Conservation (phyloP, 1,139 yeast genomes). For the Pichia sp. region DNA sequence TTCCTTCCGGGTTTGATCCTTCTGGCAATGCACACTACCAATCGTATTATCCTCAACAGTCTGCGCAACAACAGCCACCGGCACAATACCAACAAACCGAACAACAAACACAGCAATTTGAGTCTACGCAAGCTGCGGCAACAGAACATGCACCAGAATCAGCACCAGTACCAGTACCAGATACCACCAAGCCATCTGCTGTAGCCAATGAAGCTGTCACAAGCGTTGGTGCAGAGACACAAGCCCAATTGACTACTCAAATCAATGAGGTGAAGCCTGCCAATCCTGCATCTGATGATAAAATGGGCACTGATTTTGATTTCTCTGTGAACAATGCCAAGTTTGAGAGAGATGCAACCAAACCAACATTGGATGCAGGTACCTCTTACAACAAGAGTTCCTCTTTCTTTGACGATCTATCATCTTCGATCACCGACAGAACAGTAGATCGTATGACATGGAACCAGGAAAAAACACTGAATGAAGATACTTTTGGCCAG, state of each 20-base stretch:
- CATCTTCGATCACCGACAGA: constrained; percentile 46
- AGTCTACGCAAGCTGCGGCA: not conserved
- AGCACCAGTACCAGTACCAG: not conserved
- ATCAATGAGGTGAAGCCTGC: not conserved
- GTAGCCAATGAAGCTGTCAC: not conserved
- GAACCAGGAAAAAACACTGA: constrained; percentile 57
- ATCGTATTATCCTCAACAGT: not conserved
- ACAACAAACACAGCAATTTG: too few relatives aligned
- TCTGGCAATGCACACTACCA: not conserved
- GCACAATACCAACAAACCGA: not conserved
- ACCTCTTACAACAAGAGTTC: constrained; percentile 60
- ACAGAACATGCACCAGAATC: too few relatives aligned
- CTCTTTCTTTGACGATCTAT: constrained; percentile 78
- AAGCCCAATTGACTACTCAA: not conserved
- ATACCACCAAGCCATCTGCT: not conserved
- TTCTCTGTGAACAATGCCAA: constrained; percentile 69
- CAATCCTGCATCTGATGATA: constrained; percentile 13
- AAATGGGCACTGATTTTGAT: constrained; percentile 45
- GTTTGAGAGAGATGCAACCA: constrained; percentile 38
- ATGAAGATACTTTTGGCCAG: constrained; percentile 68
- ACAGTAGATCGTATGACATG: constrained; percentile 44
- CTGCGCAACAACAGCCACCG: not conserved
- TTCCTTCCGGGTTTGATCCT: not conserved
- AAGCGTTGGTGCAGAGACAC: not conserved
- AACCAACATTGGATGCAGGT: constrained; percentile 23